Evolutionary conservation across 805 yeast genomes (phyloP).

Genomic region (Pichia ethanolica): DNA sequence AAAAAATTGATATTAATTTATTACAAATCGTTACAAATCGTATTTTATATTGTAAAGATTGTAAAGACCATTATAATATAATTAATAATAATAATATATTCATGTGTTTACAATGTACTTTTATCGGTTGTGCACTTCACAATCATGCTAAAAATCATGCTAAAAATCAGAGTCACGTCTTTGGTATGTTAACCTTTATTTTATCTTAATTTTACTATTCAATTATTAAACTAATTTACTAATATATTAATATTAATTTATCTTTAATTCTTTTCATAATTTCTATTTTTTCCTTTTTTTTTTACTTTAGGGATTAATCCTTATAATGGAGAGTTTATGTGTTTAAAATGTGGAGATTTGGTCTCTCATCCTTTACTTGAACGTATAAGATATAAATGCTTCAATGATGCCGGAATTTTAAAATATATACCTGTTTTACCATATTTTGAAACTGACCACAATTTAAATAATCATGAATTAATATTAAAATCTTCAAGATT

Average conservation of each 20-base stretch:
- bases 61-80: constrained; percentile 24
- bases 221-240: too few relatives aligned
- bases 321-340: constrained; percentile 58
- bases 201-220: neutral
- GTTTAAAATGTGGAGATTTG: constrained; percentile 73
- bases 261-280: constrained; percentile 28
- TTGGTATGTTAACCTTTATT: constrained; percentile 32
- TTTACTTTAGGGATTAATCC: constrained; percentile 44
- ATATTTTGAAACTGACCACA: constrained; percentile 23
- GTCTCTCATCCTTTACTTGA: constrained; percentile 57
- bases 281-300: constrained; percentile 24
- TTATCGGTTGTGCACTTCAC: constrained; percentile 58
- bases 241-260: neutral
- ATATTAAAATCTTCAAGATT: constrained; percentile 28
- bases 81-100: constrained; percentile 24
- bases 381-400: constrained; percentile 33
- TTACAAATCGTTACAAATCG: constrained; percentile 36
- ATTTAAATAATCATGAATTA: constrained; percentile 18
- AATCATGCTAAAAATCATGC: constrained; percentile 43
- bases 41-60: constrained; percentile 45
- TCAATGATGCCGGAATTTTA: constrained; percentile 16
- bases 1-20: constrained; percentile 29
- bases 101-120: constrained; percentile 73
- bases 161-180: constrained; percentile 40
- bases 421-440: constrained; percentile 27